A percentile compares a stretch with the other conserved stretches of the same genome.
Evolutionary conservation across 2,329 filamentous ascomycete genomes (phyloP).

Genomic region (Polychaeton citri): DNA sequence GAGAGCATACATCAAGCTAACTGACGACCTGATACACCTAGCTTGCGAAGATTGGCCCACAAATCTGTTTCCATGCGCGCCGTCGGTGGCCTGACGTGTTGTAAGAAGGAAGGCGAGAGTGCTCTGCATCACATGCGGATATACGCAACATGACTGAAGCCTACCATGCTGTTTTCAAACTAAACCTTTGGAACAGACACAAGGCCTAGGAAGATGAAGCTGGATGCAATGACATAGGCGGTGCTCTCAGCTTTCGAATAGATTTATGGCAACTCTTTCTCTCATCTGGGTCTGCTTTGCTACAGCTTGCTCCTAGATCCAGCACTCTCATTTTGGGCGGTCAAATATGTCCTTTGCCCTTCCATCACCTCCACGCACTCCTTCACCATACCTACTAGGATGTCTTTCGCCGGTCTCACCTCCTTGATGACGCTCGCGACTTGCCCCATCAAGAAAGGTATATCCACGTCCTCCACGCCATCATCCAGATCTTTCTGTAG

Average conservation of each 20-base stretch:
- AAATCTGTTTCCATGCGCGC: too few relatives aligned
- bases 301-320: conserved; percentile 31
- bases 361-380: conserved; percentile 59
- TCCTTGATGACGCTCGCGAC: conserved; percentile 66
- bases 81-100: too few relatives aligned
- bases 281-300: background rate
- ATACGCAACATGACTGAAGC: too few relatives aligned
- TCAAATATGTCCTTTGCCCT: conserved; percentile 50
- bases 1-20: too few relatives aligned
- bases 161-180: too few relatives aligned
- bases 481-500: conserved; percentile 72
- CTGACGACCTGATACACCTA: too few relatives aligned
- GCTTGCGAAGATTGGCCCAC: too few relatives aligned
- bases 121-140: too few relatives aligned
- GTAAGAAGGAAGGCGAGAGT: too few relatives aligned
- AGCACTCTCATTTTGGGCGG: too few relatives aligned
- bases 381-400: conserved; percentile 81
- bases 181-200: too few relatives aligned
- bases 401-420: conserved; percentile 68
- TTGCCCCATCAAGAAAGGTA: conserved; percentile 88
- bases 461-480: conserved; percentile 60
- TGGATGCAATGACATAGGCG: background rate
- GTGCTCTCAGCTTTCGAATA: background rate
- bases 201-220: too few relatives aligned
- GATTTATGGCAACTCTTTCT: background rate